Evolutionary conservation across 805 yeast genomes (phyloP), one percentile per base, ranked within the genome.

Genomic region (Schwanniomyces occidentalis): DNA sequence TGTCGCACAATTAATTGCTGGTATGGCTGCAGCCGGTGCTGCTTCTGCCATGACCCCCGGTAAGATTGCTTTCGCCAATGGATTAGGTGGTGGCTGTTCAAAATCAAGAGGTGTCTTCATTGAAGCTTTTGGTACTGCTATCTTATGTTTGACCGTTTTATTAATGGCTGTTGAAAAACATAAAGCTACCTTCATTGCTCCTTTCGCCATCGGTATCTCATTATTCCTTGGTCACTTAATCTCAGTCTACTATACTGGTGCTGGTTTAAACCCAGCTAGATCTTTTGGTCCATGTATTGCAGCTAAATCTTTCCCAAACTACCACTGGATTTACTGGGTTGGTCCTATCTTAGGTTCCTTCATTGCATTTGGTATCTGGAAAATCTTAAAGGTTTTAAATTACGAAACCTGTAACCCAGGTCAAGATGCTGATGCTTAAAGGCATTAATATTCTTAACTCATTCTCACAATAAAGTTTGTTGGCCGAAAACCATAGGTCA

Each of bases 321-420:
- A 87, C 68, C 88, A 80, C 73, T 87, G 95, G 95, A 86, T 88
- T 46, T 87, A 87, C 74, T 86, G 95, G 93, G 78, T 87, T 38
- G 96, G 96, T 35, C 95, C 96, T 41, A 50, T 80, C 36, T 54
- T 84, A 40, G 95, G 95, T 45, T 65, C 90, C 8, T 41, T 73
- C 37, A 56, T 86, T 47, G 82, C 95, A n/a, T 31, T 26, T 17
- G 33, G 24, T 14, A 28, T 34, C 26, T 34, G 86, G 83, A 72
- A 80, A 56, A 45, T 77, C 31, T 69, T 86, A 65, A 80, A 78
- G 61, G 50, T 75, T 52, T 68, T 84, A 51, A 74, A 82, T 52
- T 84, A 83, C 64, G 81, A 78, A 65, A 75, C 82, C 35, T 70
- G 76, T 51, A 79, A 80, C 69, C 84, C 84, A 40, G 83, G 82